Percentiles rank a stretch among this genome's conserved stretches.
Evolutionary conservation across 768 basidiomycete species (phyloP).

Genomic region (Porpolomopsis calyptriformis): DNA sequence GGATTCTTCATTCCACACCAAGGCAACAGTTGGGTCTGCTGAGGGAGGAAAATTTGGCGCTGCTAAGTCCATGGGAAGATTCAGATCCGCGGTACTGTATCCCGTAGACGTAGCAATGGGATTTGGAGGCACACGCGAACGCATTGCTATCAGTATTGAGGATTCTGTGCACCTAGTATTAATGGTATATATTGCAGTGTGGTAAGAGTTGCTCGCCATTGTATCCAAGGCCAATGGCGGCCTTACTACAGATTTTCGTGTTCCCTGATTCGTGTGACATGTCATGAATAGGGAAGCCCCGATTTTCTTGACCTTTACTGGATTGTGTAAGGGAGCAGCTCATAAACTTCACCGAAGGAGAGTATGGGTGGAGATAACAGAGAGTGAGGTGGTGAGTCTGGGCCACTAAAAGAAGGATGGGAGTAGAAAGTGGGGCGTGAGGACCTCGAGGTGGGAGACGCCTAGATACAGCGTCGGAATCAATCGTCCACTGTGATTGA

Average conservation of each 20-base stretch:
- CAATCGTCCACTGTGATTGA: slow-evolving; percentile 40
- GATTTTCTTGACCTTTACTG: slow-evolving; percentile 25
- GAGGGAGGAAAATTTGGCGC: slow-evolving; percentile 9
- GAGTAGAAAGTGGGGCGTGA: slow-evolving; percentile 36
- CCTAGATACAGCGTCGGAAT: slow-evolving; percentile 31
- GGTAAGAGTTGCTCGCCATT: slow-evolving; percentile 31
- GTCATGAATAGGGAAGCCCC: slow-evolving; percentile 21
- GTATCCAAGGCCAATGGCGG: slow-evolving; percentile 51
- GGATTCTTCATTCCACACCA: slow-evolving; percentile 52
- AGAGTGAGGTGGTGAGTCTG: slow-evolving; percentile 48
- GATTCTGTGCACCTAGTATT: slow-evolving; percentile 24
- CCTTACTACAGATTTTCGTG: slow-evolving; percentile 40
- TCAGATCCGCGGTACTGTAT: slow-evolving; percentile 35
- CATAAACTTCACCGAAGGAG: slow-evolving; percentile 33
- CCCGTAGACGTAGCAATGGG: slow-evolving; percentile 15
- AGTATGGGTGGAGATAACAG: slow-evolving; percentile 41
- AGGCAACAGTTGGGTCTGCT: slow-evolving; percentile 22
- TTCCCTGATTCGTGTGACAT: slow-evolving; percentile 26
- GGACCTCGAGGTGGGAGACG: slow-evolving; percentile 57
- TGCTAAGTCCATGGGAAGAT: slow-evolving; percentile 24
- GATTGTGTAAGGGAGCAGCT: slow-evolving; percentile 39
- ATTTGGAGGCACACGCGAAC: slow-evolving; percentile 40
- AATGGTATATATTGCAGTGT: not conserved
- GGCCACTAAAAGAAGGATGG: slow-evolving; percentile 54
- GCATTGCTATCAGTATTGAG: slow-evolving; percentile 52